Percentiles rank a stretch among this genome's conserved stretches.
Evolutionary conservation across 805 yeast genomes (phyloP).

Genomic region (Candida boleticola): DNA sequence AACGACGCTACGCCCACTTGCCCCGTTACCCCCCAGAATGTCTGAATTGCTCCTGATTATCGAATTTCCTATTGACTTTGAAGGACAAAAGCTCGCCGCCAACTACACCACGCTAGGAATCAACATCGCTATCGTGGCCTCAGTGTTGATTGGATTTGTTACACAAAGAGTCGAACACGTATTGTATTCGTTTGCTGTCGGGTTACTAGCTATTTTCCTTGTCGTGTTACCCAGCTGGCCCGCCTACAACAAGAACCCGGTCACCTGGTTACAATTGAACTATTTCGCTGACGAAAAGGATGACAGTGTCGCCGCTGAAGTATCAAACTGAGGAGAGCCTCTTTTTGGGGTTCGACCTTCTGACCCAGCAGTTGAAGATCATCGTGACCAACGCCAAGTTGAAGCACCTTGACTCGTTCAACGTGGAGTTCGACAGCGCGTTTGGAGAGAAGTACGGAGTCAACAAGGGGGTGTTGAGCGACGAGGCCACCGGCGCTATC

Average conservation of each 20-base stretch:
- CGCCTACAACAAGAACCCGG: conserved; percentile 47
- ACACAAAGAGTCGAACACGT: conserved; percentile 43
- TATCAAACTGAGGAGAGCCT: conserved; percentile 17
- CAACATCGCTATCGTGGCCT: conserved; percentile 20
- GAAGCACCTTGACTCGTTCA: conserved; percentile 51
- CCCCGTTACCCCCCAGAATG: too few species aligned
- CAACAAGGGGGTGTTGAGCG: conserved; percentile 62
- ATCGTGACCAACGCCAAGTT: conserved; percentile 59
- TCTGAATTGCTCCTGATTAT: conserved; percentile 14
- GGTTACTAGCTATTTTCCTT: conserved; percentile 27
- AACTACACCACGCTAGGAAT: conserved; percentile 14
- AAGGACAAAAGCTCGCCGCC: conserved; percentile 50
- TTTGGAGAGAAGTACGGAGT: conserved; percentile 57
- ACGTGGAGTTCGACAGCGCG: conserved; percentile 71
- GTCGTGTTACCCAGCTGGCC: conserved; percentile 60
- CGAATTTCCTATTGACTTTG: conserved; percentile 47
- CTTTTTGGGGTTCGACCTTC: conserved; percentile 77
- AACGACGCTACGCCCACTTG: too few species aligned
- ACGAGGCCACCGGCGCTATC: conserved; percentile 56
- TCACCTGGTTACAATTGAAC: conserved; percentile 45
- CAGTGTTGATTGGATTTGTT: conserved; percentile 45
- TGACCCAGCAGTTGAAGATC: conserved; percentile 86
- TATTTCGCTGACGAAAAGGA: conserved; percentile 15
- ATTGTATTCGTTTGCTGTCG: conserved; percentile 36
- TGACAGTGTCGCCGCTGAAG: conserved; percentile 11